Percentiles rank a stretch among this genome's conserved stretches.
phyloP scores from a whole-genome alignment of 1,139 yeast species.

The Debaryomyces psychrophilus region DNA sequence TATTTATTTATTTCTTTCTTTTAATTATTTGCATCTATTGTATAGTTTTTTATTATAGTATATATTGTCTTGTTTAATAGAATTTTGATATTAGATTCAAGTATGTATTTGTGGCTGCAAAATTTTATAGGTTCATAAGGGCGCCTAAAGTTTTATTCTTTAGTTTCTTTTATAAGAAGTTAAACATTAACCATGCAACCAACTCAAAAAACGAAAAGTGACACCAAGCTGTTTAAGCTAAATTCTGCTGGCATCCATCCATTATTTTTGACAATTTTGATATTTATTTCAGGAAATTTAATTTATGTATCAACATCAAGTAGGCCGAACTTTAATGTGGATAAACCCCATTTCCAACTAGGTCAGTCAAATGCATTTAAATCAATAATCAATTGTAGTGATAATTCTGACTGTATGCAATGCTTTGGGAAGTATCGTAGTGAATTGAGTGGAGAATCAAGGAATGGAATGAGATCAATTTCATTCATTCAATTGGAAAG shows the following conservation, averaged over 20 bases:
- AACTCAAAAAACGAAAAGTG: slow-evolving; percentile 10
- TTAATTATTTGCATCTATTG: slow-evolving; percentile 4
- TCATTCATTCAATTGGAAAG: slow-evolving; percentile 14
- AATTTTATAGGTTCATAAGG: slow-evolving; percentile 1
- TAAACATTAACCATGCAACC: slow-evolving; percentile 5
- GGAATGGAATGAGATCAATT: slow-evolving; percentile 8
- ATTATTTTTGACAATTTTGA: slow-evolving; percentile 15
- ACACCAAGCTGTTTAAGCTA: slow-evolving; percentile 12
- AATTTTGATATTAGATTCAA: slow-evolving; percentile 8
- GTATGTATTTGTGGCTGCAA: slow-evolving; percentile 15
- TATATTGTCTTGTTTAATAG: slow-evolving; percentile 11
- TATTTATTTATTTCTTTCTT: slow-evolving; percentile 10
- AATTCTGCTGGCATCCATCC: slow-evolving; percentile 16
- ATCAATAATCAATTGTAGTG: slow-evolving; percentile 20
- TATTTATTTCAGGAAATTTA: slow-evolving; percentile 17
- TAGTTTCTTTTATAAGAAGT: not conserved
- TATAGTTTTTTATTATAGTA: slow-evolving; percentile 6
- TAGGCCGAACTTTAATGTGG: slow-evolving; percentile 10
- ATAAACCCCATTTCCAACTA: slow-evolving; percentile 11
- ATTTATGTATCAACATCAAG: slow-evolving; percentile 12
- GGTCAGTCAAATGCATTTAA: slow-evolving; percentile 15
- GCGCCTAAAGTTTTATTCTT: slow-evolving; percentile 2
- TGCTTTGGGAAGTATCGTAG: slow-evolving; percentile 18
- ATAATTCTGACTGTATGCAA: slow-evolving; percentile 16
- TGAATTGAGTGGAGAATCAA: slow-evolving; percentile 16